phyloP scores from a whole-genome alignment of 805 yeast species.

The Candida stauntonica region DNA sequence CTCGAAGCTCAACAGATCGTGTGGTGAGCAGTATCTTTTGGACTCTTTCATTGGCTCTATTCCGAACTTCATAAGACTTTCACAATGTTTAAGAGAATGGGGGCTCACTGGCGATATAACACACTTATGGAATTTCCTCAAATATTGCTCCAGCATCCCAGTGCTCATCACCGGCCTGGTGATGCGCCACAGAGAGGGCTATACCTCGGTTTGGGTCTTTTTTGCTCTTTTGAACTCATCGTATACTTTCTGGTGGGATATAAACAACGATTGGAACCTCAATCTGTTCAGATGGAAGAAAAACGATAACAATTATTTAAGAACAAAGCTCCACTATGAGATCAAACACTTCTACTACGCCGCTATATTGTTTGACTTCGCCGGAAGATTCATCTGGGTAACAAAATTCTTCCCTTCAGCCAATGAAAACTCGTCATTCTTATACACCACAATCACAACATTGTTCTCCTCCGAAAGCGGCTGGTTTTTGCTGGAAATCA shows the following conservation, averaged over 20 bases:
- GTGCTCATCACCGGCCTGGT: slow-evolving; percentile 38
- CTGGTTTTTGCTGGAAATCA: slow-evolving; percentile 57
- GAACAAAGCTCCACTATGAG: slow-evolving; percentile 7
- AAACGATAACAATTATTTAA: background rate
- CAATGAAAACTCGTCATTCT: slow-evolving; percentile 5
- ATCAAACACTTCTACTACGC: slow-evolving; percentile 41
- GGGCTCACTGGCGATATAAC: slow-evolving; percentile 41
- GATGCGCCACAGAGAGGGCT: slow-evolving; percentile 15
- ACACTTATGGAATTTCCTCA: slow-evolving; percentile 68
- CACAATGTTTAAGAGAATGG: slow-evolving; percentile 78
- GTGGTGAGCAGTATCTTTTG: slow-evolving; percentile 31
- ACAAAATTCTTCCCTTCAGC: slow-evolving; percentile 47
- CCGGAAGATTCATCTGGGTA: slow-evolving; percentile 75
- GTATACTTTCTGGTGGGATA: slow-evolving; percentile 87
- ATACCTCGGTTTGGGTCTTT: slow-evolving; percentile 27
- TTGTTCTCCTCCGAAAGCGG: slow-evolving; percentile 44
- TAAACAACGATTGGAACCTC: slow-evolving; percentile 77
- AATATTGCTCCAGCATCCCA: slow-evolving; percentile 66
- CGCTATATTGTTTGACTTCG: slow-evolving; percentile 58
- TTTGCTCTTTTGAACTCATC: slow-evolving; percentile 60
- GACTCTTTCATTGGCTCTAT: slow-evolving; percentile 37
- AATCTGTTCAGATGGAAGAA: slow-evolving; percentile 35
- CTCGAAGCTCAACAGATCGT: slow-evolving; percentile 29
- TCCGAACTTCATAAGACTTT: slow-evolving; percentile 74
- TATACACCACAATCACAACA: slow-evolving; percentile 7